Conservation (phyloP, 352 stramenopile genomes). For the Phytophthora sp. region DNA sequence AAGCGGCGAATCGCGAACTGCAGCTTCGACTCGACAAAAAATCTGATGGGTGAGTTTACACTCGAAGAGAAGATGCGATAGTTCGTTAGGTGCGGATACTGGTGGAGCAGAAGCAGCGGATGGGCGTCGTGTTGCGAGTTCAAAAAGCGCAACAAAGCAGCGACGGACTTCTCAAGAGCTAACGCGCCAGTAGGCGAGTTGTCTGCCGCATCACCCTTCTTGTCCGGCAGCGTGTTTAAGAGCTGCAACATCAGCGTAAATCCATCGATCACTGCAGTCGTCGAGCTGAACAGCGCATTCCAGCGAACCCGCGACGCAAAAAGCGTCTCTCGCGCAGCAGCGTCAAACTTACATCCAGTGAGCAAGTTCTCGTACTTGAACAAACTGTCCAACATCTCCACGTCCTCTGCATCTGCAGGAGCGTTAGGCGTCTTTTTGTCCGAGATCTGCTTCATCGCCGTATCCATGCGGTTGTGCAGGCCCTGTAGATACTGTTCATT, state of each 20-base stretch:
- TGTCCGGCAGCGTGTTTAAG: constrained; percentile 52
- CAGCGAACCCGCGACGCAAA: constrained; percentile 55
- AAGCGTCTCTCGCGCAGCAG: constrained; percentile 36
- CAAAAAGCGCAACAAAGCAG: constrained; percentile 43
- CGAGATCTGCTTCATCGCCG: constrained; percentile 40
- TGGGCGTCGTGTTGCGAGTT: constrained; percentile 37
- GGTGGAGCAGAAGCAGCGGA: constrained; percentile 54
- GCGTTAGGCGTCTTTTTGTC: constrained; percentile 34
- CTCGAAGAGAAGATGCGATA: constrained; percentile 48
- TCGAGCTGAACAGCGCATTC: constrained; percentile 46
- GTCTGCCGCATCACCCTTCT: constrained; percentile 35
- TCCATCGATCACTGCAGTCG: constrained; percentile 52
- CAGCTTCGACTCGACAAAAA: constrained; percentile 54
- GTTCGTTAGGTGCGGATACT: constrained; percentile 59
- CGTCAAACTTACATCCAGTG: constrained; percentile 50
- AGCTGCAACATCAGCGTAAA: constrained; percentile 63
- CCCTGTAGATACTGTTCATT: constrained; percentile 53
- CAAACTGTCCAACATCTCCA: constrained; percentile 49
- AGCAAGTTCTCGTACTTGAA: constrained; percentile 60
- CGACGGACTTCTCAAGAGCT: constrained; percentile 52
- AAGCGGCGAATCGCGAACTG: constrained; percentile 71
- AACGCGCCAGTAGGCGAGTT: constrained; percentile 34
- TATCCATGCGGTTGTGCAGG: constrained; percentile 43
- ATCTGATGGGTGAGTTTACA: constrained; percentile 54
- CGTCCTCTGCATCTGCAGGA: constrained; percentile 44